Conservation (phyloP, 495 filamentous ascomycete genomes). For the Podospora pseudoanserina region DNA sequence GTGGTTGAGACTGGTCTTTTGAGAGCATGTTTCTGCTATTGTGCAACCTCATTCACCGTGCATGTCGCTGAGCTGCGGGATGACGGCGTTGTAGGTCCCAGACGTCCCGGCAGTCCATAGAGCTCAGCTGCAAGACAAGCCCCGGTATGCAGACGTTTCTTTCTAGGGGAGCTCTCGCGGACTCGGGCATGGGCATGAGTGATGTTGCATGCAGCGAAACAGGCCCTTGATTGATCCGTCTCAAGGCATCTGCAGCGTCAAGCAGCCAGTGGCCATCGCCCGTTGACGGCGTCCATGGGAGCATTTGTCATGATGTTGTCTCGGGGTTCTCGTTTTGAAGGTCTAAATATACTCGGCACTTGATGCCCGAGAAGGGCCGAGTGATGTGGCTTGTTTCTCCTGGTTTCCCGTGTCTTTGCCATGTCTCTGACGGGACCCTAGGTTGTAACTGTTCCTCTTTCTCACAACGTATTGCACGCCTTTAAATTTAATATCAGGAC, state of each 20-base stretch:
- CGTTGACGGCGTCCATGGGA: not conserved
- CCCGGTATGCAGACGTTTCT: not conserved
- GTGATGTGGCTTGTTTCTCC: not conserved
- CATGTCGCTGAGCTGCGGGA: conserved; percentile 3
- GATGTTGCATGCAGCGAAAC: not conserved
- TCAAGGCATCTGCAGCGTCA: not conserved
- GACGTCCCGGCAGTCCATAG: not conserved
- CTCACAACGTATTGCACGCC: not conserved
- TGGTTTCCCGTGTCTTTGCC: not conserved
- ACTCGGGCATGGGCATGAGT: not conserved
- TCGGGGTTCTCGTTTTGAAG: not conserved
- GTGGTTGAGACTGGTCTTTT: not conserved
- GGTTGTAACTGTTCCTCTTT: not conserved
- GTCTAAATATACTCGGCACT: not conserved
- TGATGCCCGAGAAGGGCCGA: not conserved
- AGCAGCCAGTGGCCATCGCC: not conserved
- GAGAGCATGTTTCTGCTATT: not conserved
- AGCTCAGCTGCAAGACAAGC: not conserved
- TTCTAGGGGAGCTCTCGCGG: not conserved
- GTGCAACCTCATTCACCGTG: not conserved
- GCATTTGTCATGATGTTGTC: conserved; percentile 2
- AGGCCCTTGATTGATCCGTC: not conserved
- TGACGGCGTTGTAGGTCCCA: conserved; percentile 9
- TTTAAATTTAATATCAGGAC: not conserved
- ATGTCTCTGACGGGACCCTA: not conserved